Conservation (phyloP, 306 rosid genomes). For the Geum urbanum region DNA sequence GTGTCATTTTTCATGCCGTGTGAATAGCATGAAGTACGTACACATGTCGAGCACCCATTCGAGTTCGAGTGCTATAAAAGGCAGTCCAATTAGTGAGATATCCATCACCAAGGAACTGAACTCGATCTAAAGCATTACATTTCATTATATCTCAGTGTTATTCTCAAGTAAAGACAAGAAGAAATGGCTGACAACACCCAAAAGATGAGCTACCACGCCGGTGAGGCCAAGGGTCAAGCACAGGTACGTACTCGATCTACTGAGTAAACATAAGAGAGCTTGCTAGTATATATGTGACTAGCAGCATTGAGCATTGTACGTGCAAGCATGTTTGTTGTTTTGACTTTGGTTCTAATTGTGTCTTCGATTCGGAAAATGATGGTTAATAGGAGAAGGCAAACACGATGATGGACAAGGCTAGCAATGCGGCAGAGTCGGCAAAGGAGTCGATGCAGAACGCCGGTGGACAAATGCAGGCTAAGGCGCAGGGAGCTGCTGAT, state of each 20-base stretch:
- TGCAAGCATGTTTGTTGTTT: background rate
- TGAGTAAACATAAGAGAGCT: background rate
- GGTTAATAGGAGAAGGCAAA: conserved; percentile 45
- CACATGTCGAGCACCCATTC: background rate
- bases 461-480: conserved; percentile 44
- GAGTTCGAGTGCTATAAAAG: background rate
- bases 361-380: background rate
- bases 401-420: conserved; percentile 46
- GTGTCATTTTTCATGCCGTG: background rate
- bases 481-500: conserved; percentile 60
- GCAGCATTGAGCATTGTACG: too few relatives aligned
- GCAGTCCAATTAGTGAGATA: background rate
- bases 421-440: conserved; percentile 47
- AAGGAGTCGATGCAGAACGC: conserved; percentile 49
- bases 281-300: too few relatives aligned
- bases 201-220: conserved; percentile 43
- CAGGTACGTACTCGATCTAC: conserved; percentile 31
- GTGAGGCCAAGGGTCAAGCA: conserved; percentile 61
- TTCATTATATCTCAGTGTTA: background rate
- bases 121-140: background rate
- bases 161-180: conserved; percentile 17
- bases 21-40: conserved; percentile 1
- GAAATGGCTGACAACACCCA: conserved; percentile 49
- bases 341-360: background rate
- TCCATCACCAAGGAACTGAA: background rate